Base-by-base conservation (phyloP, 495 filamentous ascomycete species). In the Hypoxylon fuscum region DNA sequence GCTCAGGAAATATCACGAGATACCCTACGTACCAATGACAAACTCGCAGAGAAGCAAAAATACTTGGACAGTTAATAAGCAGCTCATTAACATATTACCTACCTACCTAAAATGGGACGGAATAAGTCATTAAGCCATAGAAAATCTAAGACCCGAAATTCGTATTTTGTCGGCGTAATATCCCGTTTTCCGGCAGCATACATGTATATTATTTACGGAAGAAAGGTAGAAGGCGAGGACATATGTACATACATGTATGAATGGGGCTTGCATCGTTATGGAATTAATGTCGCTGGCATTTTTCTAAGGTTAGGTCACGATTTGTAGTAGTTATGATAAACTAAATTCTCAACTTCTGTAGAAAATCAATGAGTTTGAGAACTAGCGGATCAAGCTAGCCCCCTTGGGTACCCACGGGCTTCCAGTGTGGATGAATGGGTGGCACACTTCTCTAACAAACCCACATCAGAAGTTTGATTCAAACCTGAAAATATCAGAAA, bases 61-160 rank as follows among this genome's bases (percentile, higher is more conserved):
- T 40, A 41, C 22, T 15, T 29, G 20, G 52, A 17, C 45, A 50
- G 35, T 37, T 46, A 48, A n/a, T 20, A 59, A 37, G 14, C 7
- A 25, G 41, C 17, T 14, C 34, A 12, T 38, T 51, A 45, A 23
- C 15, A 37, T 27, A 35, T 44, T 55, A 20, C 40, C 22, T 54
- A 64, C 45, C 44, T 52, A 63, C 61, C 42, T 44, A 58, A 64
- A 64, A 18, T 40, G 47, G 54, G 54, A 49, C 61, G 54, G 55
- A 54, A 53, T 47, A 47, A 45, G 37, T 53, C 25, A 32, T 35
- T 51, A 53, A 46, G 40, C 40, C 51, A 22, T 20, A 49, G 31
- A 31, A 12, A 27, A 34, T 44, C 15, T 43, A 12, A 38, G 37
- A 50, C 12, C 44, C n/a, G 17, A 42, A 25, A 48, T 47, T 17